phyloP scores from a whole-genome alignment of 176 grass and related monocot species.

The Lolium perenne region DNA sequence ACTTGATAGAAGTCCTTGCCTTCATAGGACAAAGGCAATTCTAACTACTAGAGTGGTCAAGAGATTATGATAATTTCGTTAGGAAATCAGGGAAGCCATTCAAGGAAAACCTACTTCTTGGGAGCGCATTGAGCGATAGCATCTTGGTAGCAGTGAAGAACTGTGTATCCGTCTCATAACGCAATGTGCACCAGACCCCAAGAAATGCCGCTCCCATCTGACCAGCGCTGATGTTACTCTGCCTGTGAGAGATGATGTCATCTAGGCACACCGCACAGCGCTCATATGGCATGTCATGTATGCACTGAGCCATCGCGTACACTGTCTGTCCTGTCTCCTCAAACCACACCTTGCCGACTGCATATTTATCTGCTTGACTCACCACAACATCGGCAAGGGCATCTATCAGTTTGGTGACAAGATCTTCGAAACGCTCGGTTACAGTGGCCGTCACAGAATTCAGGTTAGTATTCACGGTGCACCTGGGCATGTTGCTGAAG shows the following conservation, averaged over 20 bases:
- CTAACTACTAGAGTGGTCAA: slow-evolving; percentile 19
- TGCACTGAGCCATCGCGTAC: slow-evolving; percentile 54
- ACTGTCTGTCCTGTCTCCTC: slow-evolving; percentile 33
- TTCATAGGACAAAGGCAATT: not conserved
- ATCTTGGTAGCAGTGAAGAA: slow-evolving; percentile 19
- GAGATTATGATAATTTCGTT: not conserved
- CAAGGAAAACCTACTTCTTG: slow-evolving; percentile 28
- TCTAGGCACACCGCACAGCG: slow-evolving; percentile 23
- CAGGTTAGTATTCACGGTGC: not conserved
- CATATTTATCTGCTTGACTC: slow-evolving; percentile 38
- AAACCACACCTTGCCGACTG: slow-evolving; percentile 33
- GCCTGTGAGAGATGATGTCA: not conserved
- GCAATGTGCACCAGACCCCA: slow-evolving; percentile 35
- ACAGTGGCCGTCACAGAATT: slow-evolving; percentile 12
- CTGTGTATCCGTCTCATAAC: slow-evolving; percentile 42
- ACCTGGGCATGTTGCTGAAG: slow-evolving; percentile 16
- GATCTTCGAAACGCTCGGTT: slow-evolving; percentile 19
- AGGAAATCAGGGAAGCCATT: slow-evolving; percentile 3
- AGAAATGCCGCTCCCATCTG: slow-evolving; percentile 34
- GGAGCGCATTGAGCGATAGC: slow-evolving; percentile 1
- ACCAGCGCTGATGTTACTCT: not conserved
- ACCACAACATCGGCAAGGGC: slow-evolving; percentile 23
- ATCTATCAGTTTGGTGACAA: slow-evolving; percentile 32
- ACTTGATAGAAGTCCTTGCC: slow-evolving; percentile 3
- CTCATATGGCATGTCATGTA: slow-evolving; percentile 30